phyloP scores from a whole-genome alignment of 2,329 filamentous ascomycete species.

The Clonostachys chloroleuca region DNA sequence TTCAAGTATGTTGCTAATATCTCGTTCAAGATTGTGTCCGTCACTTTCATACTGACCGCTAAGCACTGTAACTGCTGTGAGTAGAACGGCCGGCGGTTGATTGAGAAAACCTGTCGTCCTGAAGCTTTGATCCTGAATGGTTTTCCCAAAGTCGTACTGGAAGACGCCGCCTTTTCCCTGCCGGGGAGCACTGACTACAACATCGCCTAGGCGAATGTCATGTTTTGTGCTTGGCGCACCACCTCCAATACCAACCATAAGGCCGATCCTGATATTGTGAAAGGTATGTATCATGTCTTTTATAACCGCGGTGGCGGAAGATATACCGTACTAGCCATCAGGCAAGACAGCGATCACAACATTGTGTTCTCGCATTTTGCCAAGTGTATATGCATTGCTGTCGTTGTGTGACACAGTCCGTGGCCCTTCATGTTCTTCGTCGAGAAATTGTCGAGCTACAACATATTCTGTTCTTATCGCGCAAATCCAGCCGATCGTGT shows the following conservation, averaged over 20 bases:
- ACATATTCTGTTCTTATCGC: conserved; percentile 13
- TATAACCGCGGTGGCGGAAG: conserved; percentile 20
- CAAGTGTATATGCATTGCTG: conserved; percentile 16
- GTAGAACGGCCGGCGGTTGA: background rate
- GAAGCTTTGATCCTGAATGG: background rate
- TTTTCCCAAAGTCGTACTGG: conserved; percentile 6
- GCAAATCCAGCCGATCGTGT: conserved; percentile 20
- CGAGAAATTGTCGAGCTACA: conserved; percentile 14
- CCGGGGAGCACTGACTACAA: conserved; percentile 3
- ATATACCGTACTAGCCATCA: conserved; percentile 14
- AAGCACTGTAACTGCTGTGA: background rate
- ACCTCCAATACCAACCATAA: conserved; percentile 14
- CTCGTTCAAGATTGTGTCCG: background rate
- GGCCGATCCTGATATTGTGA: conserved; percentile 12
- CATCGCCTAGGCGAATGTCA: conserved; percentile 11
- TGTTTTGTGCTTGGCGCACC: conserved; percentile 8
- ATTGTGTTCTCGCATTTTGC: conserved; percentile 19
- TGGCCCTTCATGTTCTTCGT: conserved; percentile 11
- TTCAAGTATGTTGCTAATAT: background rate
- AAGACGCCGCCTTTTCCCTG: background rate
- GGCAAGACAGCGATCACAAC: conserved; percentile 22
- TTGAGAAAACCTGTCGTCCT: background rate
- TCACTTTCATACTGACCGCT: background rate
- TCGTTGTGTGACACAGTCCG: background rate
- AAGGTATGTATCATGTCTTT: conserved; percentile 23